Conservation (phyloP, 2,329 filamentous ascomycete species). For the Zalaria sp. region DNA sequence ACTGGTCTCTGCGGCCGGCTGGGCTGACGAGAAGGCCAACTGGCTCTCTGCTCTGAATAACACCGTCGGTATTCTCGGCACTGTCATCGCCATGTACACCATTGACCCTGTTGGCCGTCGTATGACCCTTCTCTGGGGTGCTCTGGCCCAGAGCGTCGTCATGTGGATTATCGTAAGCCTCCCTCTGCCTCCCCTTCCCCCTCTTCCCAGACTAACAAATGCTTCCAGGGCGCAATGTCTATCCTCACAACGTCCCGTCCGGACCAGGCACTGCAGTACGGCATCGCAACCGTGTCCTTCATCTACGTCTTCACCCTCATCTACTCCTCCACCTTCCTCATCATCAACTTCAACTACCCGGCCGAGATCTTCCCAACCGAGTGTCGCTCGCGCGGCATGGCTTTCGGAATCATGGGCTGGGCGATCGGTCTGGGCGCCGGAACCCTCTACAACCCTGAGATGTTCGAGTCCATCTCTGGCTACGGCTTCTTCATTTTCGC, state of each 20-base stretch:
- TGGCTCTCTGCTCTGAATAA: slow-evolving; percentile 16
- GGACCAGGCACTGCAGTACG: too few species aligned
- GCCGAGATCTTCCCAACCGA: slow-evolving; percentile 44
- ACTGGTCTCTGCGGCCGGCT: slow-evolving; percentile 16
- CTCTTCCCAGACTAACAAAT: too few species aligned
- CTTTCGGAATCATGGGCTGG: slow-evolving; percentile 45
- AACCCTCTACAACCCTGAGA: slow-evolving; percentile 38
- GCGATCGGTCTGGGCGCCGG: slow-evolving; percentile 39
- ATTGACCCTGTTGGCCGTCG: slow-evolving; percentile 24
- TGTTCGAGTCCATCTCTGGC: slow-evolving; percentile 26
- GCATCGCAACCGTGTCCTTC: too few species aligned
- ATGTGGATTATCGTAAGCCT: slow-evolving; percentile 4
- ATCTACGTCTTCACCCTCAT: too few species aligned
- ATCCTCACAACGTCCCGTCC: too few species aligned
- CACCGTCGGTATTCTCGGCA: slow-evolving; percentile 15
- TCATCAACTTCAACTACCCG: slow-evolving; percentile 10
- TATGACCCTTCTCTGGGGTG: slow-evolving; percentile 21
- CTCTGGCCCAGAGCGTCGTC: slow-evolving; percentile 15
- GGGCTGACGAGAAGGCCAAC: slow-evolving; percentile 11
- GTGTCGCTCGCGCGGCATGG: slow-evolving; percentile 42
- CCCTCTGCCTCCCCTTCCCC: too few species aligned
- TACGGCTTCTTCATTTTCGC: too few species aligned
- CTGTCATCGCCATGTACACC: slow-evolving; percentile 16
- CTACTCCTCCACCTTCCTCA: too few species aligned
- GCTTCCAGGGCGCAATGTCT: too few species aligned